A percentile compares a stretch with the other conserved stretches of the same genome.
These are phyloP conservation scores for Cladosporium oxysporum DNA, from an alignment of 2,329 filamentous ascomycete species.

Conservation along the genomic window DNA sequence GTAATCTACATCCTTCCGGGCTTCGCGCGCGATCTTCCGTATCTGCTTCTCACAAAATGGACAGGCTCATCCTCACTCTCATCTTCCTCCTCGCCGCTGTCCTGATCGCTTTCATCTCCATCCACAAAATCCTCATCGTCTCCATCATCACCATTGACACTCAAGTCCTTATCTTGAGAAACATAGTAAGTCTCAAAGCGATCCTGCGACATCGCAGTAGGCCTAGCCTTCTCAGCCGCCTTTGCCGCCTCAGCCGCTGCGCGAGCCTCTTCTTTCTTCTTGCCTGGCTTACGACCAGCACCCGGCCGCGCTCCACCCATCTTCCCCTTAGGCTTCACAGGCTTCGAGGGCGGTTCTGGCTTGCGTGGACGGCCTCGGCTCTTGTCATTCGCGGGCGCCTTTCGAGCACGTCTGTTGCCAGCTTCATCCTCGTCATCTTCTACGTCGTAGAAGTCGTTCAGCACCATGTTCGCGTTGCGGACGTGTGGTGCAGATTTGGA, in stretches of 20 bases:
- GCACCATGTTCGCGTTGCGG: conserved; percentile 26
- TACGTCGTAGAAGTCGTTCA: conserved; percentile 29
- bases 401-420: conserved; percentile 25
- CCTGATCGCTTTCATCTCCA: not conserved
- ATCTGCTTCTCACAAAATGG: not conserved
- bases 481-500: conserved; percentile 27
- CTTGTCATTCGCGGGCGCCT: conserved; percentile 15
- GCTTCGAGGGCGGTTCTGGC: conserved; percentile 13
- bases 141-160: conserved; percentile 23
- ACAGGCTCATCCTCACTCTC: not conserved
- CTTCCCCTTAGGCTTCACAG: conserved; percentile 13
- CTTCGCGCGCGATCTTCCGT: not conserved
- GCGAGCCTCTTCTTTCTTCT: conserved; percentile 5
- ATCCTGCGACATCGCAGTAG: conserved; percentile 1
- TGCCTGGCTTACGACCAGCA: conserved; percentile 23
- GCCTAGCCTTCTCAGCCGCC: not conserved
- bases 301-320: conserved; percentile 21
- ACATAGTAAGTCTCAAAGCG: conserved; percentile 23
- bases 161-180: conserved; percentile 18
- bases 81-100: conserved; percentile 13
- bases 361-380: conserved; percentile 24
- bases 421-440: conserved; percentile 26
- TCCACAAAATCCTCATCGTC: conserved; percentile 20
- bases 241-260: not conserved
- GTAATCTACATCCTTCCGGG: not conserved